These are phyloP conservation scores for Sarocladiaceae sp. DNA, from an alignment of 2,329 filamentous ascomycete genomes.

Conservation along the genomic window DNA sequence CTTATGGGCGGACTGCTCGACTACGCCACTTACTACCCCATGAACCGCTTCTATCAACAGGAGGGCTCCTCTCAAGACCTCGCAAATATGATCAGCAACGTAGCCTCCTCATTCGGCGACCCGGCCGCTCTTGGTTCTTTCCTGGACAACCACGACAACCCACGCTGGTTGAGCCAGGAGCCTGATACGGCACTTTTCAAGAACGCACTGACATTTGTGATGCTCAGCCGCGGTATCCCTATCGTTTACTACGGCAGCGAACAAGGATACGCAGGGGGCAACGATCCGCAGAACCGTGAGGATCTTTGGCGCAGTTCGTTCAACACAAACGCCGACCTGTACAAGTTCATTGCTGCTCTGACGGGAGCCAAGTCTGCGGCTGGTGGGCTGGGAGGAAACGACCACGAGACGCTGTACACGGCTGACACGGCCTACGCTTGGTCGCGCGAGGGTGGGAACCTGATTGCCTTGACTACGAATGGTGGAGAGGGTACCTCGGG, in stretches of 20 bases:
- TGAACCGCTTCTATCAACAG: constrained; percentile 34
- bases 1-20: constrained; percentile 55
- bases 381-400: constrained; percentile 35
- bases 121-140: constrained; percentile 43
- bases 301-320: constrained; percentile 51
- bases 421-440: constrained; percentile 37
- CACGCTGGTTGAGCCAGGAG: constrained; percentile 46
- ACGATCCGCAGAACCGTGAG: constrained; percentile 48
- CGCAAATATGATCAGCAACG: constrained; percentile 28
- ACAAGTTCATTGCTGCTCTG: constrained; percentile 32
- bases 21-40: constrained; percentile 44
- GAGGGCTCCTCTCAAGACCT: constrained; percentile 31
- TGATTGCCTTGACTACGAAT: constrained; percentile 40
- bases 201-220: constrained; percentile 56
- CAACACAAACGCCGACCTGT: constrained; percentile 38
- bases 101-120: constrained; percentile 29
- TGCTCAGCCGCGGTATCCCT: constrained; percentile 55
- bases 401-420: constrained; percentile 37
- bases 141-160: constrained; percentile 53
- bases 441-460: constrained; percentile 34
- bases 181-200: constrained; percentile 49
- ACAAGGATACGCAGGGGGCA: constrained; percentile 47
- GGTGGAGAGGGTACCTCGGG: constrained; percentile 29
- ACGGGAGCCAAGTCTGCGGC: constrained; percentile 39
- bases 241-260: constrained; percentile 62